Evolutionary conservation across 139 green algal species (phyloP).

Genomic region (Deuterostichococcus epilithicus): DNA sequence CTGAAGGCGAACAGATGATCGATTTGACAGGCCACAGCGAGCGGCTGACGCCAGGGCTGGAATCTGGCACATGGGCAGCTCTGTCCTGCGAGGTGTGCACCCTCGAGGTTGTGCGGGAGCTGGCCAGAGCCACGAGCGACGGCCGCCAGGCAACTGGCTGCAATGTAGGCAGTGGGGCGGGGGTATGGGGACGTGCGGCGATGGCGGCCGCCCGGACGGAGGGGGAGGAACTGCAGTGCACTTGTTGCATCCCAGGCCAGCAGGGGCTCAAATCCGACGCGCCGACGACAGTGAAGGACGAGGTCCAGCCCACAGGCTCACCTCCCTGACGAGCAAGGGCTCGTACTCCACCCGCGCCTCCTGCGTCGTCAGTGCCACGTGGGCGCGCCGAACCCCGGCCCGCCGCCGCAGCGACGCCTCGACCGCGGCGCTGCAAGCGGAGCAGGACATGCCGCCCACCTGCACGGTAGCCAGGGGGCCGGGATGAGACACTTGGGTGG

Average conservation of each 20-base stretch:
- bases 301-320: neutral
- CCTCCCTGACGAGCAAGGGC: constrained; percentile 1
- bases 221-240: neutral
- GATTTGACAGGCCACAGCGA: too few relatives aligned
- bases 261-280: neutral
- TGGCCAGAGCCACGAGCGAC: too few relatives aligned
- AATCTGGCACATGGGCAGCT: too few relatives aligned
- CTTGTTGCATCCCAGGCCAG: neutral
- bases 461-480: neutral
- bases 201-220: neutral
- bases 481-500: too few relatives aligned
- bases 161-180: too few relatives aligned
- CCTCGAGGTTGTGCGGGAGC: too few relatives aligned
- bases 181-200: neutral
- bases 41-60: too few relatives aligned
- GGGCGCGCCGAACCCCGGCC: constrained; percentile 37
- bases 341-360: constrained; percentile 33
- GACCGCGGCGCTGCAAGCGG: constrained; percentile 50
- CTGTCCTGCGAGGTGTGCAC: too few relatives aligned
- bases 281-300: neutral
- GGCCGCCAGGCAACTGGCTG: too few relatives aligned
- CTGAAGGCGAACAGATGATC: too few relatives aligned
- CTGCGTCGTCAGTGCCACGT: constrained; percentile 39
- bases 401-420: constrained; percentile 44
- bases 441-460: constrained; percentile 76